Evolutionary conservation across 768 basidiomycete species (phyloP).

Genomic region (Naganishia friedmannii): DNA sequence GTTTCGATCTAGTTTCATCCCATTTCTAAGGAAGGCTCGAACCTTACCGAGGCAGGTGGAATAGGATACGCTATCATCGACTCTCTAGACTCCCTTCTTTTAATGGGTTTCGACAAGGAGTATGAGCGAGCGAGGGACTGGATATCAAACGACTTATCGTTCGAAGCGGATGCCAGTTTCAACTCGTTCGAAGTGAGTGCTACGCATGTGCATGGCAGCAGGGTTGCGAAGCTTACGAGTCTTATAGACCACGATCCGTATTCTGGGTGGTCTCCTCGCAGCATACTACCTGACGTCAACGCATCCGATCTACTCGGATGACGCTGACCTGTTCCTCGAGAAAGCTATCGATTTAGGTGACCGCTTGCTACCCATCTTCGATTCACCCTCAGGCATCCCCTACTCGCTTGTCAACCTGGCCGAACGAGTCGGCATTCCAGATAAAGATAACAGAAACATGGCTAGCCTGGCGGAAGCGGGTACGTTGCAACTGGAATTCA

Average conservation of each 20-base stretch:
- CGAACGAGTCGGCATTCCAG: slow-evolving; percentile 61
- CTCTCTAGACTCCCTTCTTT: slow-evolving; percentile 77
- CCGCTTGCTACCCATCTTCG: slow-evolving; percentile 77
- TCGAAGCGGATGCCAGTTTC: slow-evolving; percentile 73
- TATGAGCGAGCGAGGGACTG: slow-evolving; percentile 73
- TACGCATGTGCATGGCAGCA: background rate
- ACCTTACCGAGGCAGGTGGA: slow-evolving; percentile 69
- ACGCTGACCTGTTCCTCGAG: slow-evolving; percentile 68
- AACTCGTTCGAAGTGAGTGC: slow-evolving; percentile 82
- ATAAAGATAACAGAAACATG: slow-evolving; percentile 61
- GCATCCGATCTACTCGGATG: slow-evolving; percentile 40
- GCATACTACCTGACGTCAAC: slow-evolving; percentile 71
- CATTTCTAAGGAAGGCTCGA: slow-evolving; percentile 67
- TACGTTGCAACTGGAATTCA: slow-evolving; percentile 84
- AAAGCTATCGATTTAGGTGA: slow-evolving; percentile 79
- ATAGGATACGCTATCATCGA: slow-evolving; percentile 88
- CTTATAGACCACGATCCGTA: slow-evolving; percentile 78
- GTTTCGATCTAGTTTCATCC: slow-evolving; percentile 68
- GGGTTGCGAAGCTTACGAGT: background rate
- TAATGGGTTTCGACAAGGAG: slow-evolving; percentile 79
- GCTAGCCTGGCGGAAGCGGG: slow-evolving; percentile 82
- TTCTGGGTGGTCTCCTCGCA: slow-evolving; percentile 83
- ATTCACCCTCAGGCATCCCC: slow-evolving; percentile 77
- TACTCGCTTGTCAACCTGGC: slow-evolving; percentile 74
- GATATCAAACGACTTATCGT: slow-evolving; percentile 66